Evolutionary conservation across 2,329 filamentous ascomycete species (phyloP).

Genomic region (Phialemoniopsis sp.): DNA sequence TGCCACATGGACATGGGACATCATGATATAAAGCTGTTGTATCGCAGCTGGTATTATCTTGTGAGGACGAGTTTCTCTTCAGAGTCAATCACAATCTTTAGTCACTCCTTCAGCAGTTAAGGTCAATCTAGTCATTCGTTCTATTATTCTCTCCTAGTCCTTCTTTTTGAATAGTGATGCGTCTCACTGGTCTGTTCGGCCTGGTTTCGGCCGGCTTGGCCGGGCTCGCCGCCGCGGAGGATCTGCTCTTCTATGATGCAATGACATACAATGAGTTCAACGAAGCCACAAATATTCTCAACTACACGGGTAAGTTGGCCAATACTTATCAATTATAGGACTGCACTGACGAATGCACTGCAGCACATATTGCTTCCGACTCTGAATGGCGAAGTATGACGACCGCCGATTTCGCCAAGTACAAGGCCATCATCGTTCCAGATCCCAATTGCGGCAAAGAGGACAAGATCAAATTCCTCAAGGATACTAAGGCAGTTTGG

Average conservation of each 20-base stretch:
- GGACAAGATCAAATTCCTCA: conserved; percentile 26
- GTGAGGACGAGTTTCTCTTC: no score
- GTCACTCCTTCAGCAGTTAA: no score
- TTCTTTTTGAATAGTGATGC: background rate
- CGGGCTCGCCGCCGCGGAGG: conserved; percentile 6
- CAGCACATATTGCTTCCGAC: conserved; percentile 26
- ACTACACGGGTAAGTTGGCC: conserved; percentile 9
- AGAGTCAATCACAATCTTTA: no score
- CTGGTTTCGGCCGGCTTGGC: background rate
- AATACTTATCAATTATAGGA: no score
- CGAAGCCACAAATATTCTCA: conserved; percentile 8
- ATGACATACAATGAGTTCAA: conserved; percentile 12
- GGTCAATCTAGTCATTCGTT: background rate
- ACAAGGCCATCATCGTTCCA: conserved; percentile 37
- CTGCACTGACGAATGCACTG: background rate
- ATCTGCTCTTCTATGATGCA: conserved; percentile 11
- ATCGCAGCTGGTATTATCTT: no score
- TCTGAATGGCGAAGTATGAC: conserved; percentile 30
- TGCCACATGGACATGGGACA: no score
- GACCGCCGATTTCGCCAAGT: conserved; percentile 35
- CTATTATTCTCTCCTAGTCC: background rate
- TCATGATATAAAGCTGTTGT: no score
- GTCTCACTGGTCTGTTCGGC: background rate
- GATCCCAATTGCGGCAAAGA: conserved; percentile 28
- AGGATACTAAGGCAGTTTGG: conserved; percentile 31